phyloP scores from a whole-genome alignment of 2,329 filamentous ascomycete species.

The Pestalotiopsis sp. region DNA sequence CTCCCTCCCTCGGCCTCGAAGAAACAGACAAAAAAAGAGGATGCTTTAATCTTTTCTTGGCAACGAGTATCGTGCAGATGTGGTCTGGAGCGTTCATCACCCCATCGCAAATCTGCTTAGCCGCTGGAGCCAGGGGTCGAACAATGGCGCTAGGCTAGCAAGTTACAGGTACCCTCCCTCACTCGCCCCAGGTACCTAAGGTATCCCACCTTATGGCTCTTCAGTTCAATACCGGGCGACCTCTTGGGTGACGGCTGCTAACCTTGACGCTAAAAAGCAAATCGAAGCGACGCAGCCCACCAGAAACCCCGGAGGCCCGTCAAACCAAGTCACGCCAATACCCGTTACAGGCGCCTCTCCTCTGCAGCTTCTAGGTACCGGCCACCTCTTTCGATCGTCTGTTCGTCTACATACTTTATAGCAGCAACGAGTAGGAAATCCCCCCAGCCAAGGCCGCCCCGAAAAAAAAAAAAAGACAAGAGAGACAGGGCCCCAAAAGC shows the following conservation, averaged over 20 bases:
- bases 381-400: background rate
- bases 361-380: too few relatives aligned
- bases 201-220: too few relatives aligned
- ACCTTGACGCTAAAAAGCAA: background rate
- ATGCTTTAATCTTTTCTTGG: background rate
- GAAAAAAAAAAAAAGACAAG: background rate
- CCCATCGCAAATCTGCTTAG: conserved; percentile 3
- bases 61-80: background rate
- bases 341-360: background rate
- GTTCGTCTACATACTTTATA: background rate
- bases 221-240: too few relatives aligned
- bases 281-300: background rate
- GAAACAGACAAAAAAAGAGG: background rate
- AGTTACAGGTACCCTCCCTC: background rate
- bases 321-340: background rate
- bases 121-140: conserved; percentile 5
- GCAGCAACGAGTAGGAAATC: background rate
- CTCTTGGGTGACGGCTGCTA: background rate
- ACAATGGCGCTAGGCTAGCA: background rate
- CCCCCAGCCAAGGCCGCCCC: background rate
- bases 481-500: background rate
- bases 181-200: background rate
- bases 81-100: conserved; percentile 9
- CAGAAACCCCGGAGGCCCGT: background rate
- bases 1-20: conserved; percentile 1